Base-by-base conservation (phyloP, 2,329 filamentous ascomycete species). In the Aureobasidium sp. region DNA sequence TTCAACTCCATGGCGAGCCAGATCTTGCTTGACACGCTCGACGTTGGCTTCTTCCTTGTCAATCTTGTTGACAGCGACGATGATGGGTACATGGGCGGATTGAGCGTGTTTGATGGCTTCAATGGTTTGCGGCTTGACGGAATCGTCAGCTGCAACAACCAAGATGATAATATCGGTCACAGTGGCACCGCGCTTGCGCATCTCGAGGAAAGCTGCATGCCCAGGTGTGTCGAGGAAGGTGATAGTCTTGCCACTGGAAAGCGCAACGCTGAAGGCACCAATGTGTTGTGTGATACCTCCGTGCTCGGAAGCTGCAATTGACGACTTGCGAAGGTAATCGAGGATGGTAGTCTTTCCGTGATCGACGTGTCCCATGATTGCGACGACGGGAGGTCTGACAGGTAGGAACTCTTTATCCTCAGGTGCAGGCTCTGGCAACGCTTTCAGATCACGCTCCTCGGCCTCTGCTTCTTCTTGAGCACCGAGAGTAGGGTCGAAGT, bases 341-440 rank as follows among this genome's bases (percentile, higher is more conserved):
- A 99, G 80, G 46, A 99, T 86, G 0, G 95, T 99, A 0, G 94
- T 99, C 78, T 99, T 99, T 60, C 94, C 94, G 73, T 99, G 94
- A 72, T 99, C 95, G 68, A 99, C 94, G 67, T 99, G 94, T 2
- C 94, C 94, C 95, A 99, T 99, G 70, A 99, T 99, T 0, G 95
- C 97, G 42, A 99, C 92, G 39, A 99, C 91, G 0, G 94, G 95
- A 8, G 94, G 93, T 17, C 95, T 85, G 37, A 79, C 75, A 1
- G 91, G 91, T 8, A 97, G 75, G 15, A 74, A 68, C 0, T 88
- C 84, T 53, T 79, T 82, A 72, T 93, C 90, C 69, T 86, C 86
- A 9, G 59, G 70, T 64, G 60, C 70, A 1, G 91, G 87, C 12
- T 87, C 84, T 13, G 57, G 57, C n/a, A 50, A 8, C 27, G 89